Evolutionary conservation across 192 early-diverging fungal genomes (phyloP), one percentile per base, ranked within the genome.

Genomic region (Gamsiella multidivaricata): DNA sequence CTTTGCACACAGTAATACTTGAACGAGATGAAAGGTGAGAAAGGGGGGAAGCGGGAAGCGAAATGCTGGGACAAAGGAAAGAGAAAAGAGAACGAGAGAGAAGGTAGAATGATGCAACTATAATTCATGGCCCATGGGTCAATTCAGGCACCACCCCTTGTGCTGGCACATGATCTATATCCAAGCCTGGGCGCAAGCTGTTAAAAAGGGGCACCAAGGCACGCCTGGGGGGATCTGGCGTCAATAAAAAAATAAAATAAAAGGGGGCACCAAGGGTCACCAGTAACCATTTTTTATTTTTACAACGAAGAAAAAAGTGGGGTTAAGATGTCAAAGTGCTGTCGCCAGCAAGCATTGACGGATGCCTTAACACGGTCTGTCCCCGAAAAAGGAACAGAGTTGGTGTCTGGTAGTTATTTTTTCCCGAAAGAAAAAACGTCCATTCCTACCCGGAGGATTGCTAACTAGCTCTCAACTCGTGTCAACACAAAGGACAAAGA

Each of bases 391-490:
- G 47, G 42, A 25, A 20, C 26, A 57, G 50, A 51, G 62, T 61
- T 58, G 62, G 71, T 75, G 71, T 75, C 52, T 75, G 71, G 71
- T 75, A 75, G 71, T 75, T 25, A 54, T 60, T 64, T 62, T 52
- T 52, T 34, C 39, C 37, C 23, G 20, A 36, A 58, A 47, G 32
- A 36, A 47, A n/a, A 54, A 70, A 61, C 71, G 71, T 75, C 71
- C 71, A 75, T 75, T 75, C 71, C 71, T 75, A 75, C 71, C 71
- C 71, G 71, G 71, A 75, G 71, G 71, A 75, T 75, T 75, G 71
- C 71, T 75, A 75, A 75, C 71, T 75, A 75, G 71, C 71, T 75
- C 71, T 75, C 71, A 75, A 75, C 71, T 75, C 71, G 71, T 66
- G 71, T 75, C 71, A 66, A 66, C 69, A 70, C 69, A 61, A 54